Evolutionary conservation across 2,329 filamentous ascomycete species (phyloP), one percentile per base, ranked within the genome.

Genomic region (Fusarium pilosicola): DNA sequence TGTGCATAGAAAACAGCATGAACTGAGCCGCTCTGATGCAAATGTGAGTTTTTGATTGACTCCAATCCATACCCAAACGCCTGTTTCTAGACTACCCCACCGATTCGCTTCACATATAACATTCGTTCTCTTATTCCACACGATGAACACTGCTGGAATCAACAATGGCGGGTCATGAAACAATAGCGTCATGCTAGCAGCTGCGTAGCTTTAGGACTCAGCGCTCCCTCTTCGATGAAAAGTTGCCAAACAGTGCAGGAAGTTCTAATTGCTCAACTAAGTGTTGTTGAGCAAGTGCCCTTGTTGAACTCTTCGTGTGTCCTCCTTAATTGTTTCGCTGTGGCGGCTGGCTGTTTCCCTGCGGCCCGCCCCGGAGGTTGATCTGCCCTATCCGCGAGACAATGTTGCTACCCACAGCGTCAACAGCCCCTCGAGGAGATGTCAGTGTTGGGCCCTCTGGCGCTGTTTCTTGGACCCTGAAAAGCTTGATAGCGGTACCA

Each of bases 381-480:
- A 96, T 90, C 65, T 92, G 93, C 12, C 94, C 94, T 76, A 98
- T 96, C 36, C 95, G 88, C 70, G 93, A 93, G 26, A 97, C 94
- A 59, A 98, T 90, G 74, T 95, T 96, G 82, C 92, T 96, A 1
- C 96, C 96, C 2, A 98, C 95, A 1, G 95, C 95, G 82, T 98
- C 96, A 6, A 98, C 95, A 2, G 96, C 96, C 0, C 95, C 96
- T 67, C 95, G 90, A 0, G 96, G 96, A 39, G 93, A 94, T 30
- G 94, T 90, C 70, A 99, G 83, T 18, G 92, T 94, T 7, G 95
- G 95, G 0, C 95, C 93, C 74, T 93, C 88, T 3, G 94, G 89
- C 5, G 92, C 93, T 22, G 93, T 93, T 80, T 97, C 94, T 81
- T 97, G 94, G 6, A 98, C 95, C 56, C 91, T 91, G 84, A 99